Base-by-base conservation (phyloP, 371 early-diverging fungal genomes). In the Scutellospora calospora region DNA sequence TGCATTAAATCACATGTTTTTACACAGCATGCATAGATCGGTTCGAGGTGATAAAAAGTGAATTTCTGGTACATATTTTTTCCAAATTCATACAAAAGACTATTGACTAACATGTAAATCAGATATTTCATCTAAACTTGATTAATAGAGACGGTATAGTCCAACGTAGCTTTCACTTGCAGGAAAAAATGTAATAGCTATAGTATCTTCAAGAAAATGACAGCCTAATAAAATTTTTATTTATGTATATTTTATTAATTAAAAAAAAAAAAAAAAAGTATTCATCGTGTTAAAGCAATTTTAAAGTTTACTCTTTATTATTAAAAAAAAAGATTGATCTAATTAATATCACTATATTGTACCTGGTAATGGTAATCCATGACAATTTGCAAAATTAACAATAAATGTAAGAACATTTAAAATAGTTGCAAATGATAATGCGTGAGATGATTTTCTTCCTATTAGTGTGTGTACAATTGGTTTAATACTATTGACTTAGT, bases 1-100 rank as follows among this genome's bases (percentile, higher is more conserved):
- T n/a, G 66, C 20, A 35, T 65, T 65, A 65, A 65, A 65, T 65
- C 20, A 3, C 66, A 65, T 65, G 4, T 18, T n/a, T 65, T 65
- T 65, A 65, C 20, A 65, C 5, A 65, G 38, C 4, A n/a, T 35
- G 20, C 5, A 65, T 35, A 65, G 33, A 65, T 41, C 5, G 38
- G 2, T 65, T 35, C 41, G 14, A 33, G 66, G 20, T 35, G 20
- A 35, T 31, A 65, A 38, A n/a, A 65, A 65, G 14, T 20, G 1
- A 65, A 38, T 65, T 35, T 38, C 20, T 20, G 41, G 35, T 12
- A 65, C 1, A 65, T 65, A 65, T 18, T 38, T 65, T 38, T 65
- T 65, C 20, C 35, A 65, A 65, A 65, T 35, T 65, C 41, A 18
- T 38, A 65, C 29, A 65, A 65, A 65, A 25, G 62, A 60, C 27